Evolutionary conservation across 352 stramenopile species (phyloP).

Genomic region (Phytophthora meadii): DNA sequence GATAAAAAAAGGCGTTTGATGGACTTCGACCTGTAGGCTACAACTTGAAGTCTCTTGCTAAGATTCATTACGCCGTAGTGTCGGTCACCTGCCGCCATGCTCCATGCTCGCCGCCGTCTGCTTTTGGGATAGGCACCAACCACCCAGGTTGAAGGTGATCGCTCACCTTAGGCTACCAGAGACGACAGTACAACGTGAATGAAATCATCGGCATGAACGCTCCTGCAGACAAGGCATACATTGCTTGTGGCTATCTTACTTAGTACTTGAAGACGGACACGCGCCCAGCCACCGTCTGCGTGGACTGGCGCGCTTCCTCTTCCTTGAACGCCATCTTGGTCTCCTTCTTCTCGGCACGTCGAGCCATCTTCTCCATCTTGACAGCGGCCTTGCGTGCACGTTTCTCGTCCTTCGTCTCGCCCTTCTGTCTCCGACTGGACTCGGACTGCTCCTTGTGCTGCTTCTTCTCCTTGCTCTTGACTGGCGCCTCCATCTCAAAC

Average conservation of each 20-base stretch:
- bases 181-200: constrained; percentile 1
- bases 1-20: constrained; percentile 22
- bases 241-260: constrained; percentile 24
- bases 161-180: not conserved
- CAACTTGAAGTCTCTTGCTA: not conserved
- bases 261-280: constrained; percentile 85
- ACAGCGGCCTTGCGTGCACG: constrained; percentile 90
- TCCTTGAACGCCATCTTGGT: constrained; percentile 94
- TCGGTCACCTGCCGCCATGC: not conserved
- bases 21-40: constrained; percentile 1
- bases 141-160: constrained; percentile 3
- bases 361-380: constrained; percentile 93
- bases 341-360: constrained; percentile 95
- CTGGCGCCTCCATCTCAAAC: constrained; percentile 57
- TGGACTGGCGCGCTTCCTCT: constrained; percentile 86
- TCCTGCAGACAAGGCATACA: constrained; percentile 9
- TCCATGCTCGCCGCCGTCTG: constrained; percentile 4
- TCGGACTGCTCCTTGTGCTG: constrained; percentile 35
- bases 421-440: constrained; percentile 53
- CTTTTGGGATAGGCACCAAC: constrained; percentile 15
- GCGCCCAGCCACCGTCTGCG: constrained; percentile 63
- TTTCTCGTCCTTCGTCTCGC: constrained; percentile 94
- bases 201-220: not conserved
- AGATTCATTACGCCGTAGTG: not conserved
- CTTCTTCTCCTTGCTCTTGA: constrained; percentile 30